Percentiles rank a stretch among this genome's conserved stretches.
These are phyloP conservation scores for Fusarium sulawesiense DNA, from an alignment of 2,329 filamentous ascomycete species.

Conservation along the genomic window DNA sequence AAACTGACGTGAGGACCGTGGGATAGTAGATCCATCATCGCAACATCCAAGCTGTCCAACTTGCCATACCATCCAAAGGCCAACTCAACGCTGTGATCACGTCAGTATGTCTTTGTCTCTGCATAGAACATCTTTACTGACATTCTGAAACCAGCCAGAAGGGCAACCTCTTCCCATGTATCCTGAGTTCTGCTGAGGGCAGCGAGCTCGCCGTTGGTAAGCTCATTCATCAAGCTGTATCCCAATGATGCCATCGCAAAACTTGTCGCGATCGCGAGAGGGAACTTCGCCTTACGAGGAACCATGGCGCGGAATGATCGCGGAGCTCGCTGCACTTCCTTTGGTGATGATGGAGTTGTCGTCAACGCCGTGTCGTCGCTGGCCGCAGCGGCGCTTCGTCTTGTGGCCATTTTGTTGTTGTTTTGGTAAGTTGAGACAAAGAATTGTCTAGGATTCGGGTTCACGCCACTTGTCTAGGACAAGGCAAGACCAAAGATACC, in stretches of 20 bases:
- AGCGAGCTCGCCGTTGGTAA: constrained; percentile 74
- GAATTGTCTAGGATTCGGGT: neutral
- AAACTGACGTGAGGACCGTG: constrained; percentile 75
- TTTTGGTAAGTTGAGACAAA: constrained; percentile 1
- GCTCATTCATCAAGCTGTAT: constrained; percentile 70
- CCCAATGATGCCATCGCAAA: constrained; percentile 72
- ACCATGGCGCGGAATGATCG: constrained; percentile 47
- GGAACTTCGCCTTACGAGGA: constrained; percentile 61
- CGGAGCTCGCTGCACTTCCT: constrained; percentile 16
- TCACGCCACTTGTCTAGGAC: constrained; percentile 14
- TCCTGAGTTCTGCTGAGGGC: constrained; percentile 73
- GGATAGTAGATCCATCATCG: constrained; percentile 74
- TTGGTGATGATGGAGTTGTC: constrained; percentile 24
- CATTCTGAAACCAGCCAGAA: constrained; percentile 65
- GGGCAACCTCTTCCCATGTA: constrained; percentile 69
- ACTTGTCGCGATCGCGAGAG: constrained; percentile 64
- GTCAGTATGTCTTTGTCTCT: constrained; percentile 7
- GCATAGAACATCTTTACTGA: constrained; percentile 54
- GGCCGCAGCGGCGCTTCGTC: constrained; percentile 38
- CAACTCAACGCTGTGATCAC: constrained; percentile 69
- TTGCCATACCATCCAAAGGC: constrained; percentile 77
- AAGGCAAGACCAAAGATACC: neutral
- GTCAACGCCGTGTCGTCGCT: constrained; percentile 34
- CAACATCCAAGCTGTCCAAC: constrained; percentile 79
- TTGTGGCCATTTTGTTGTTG: constrained; percentile 37